phyloP scores from a whole-genome alignment of 2,329 filamentous ascomycete species.

The Scytalidium sp. region DNA sequence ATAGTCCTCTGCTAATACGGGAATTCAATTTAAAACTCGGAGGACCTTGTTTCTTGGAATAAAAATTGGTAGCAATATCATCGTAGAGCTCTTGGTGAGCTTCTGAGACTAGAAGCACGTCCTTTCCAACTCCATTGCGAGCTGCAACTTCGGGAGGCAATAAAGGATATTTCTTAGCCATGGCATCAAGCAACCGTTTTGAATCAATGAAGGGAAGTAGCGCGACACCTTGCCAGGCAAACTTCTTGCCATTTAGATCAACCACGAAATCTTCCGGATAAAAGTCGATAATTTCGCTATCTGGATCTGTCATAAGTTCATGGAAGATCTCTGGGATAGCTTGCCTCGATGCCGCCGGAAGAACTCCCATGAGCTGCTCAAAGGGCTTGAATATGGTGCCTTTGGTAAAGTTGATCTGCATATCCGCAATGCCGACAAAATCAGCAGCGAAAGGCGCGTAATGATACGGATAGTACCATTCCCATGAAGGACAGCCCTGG shows the following conservation, averaged over 20 bases:
- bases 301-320: slow-evolving; percentile 79
- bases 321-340: slow-evolving; percentile 88
- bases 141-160: slow-evolving; percentile 73
- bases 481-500: slow-evolving; percentile 97
- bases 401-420: slow-evolving; percentile 79
- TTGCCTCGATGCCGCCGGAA: slow-evolving; percentile 90
- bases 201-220: slow-evolving; percentile 96
- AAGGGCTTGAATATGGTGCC: slow-evolving; percentile 86
- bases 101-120: slow-evolving; percentile 82
- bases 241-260: slow-evolving; percentile 96
- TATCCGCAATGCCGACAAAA: slow-evolving; percentile 77
- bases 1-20: slow-evolving; percentile 70
- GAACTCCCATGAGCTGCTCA: slow-evolving; percentile 96
- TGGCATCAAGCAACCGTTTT: slow-evolving; percentile 76
- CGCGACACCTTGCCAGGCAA: slow-evolving; percentile 95
- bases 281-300: slow-evolving; percentile 95
- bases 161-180: slow-evolving; percentile 77
- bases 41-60: slow-evolving; percentile 78
- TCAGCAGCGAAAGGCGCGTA: slow-evolving; percentile 97
- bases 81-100: slow-evolving; percentile 77
- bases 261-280: slow-evolving; percentile 93
- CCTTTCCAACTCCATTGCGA: slow-evolving; percentile 77
- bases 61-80: slow-evolving; percentile 80
- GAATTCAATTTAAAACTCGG: slow-evolving; percentile 71
- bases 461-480: slow-evolving; percentile 98